Evolutionary conservation across 148 eudicot species (phyloP).

Genomic region (Rhododendron mucronatum): DNA sequence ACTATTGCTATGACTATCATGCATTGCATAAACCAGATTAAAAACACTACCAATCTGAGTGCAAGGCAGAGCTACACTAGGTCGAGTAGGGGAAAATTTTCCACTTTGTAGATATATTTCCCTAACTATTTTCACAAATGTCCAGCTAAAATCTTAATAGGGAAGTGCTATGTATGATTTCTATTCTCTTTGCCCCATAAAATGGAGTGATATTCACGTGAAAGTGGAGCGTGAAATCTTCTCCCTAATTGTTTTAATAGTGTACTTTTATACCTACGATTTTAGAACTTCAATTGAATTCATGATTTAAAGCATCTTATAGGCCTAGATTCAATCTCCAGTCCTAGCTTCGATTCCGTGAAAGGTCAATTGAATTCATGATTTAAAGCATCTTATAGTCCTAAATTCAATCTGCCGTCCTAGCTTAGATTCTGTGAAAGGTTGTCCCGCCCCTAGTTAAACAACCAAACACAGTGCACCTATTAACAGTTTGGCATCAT

Average conservation of each 20-base stretch:
- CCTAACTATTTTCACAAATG: neutral
- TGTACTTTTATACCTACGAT: neutral
- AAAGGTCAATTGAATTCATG: neutral
- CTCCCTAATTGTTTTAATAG: neutral
- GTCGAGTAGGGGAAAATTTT: neutral
- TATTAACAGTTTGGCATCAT: neutral
- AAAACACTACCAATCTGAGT: neutral
- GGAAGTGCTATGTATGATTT: neutral
- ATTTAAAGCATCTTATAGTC: neutral
- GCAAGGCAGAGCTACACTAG: neutral
- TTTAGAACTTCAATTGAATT: neutral
- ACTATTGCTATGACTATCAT: neutral
- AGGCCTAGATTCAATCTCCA: neutral
- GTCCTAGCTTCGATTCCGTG: neutral
- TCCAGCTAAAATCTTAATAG: neutral
- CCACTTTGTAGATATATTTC: neutral
- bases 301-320: neutral
- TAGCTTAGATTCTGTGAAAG: neutral
- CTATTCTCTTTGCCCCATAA: neutral
- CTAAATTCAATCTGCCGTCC: neutral
- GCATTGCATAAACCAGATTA: neutral
- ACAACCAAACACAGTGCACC: neutral
- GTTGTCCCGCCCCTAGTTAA: neutral
- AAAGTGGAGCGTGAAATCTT: neutral
- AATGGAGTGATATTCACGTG: neutral